Evolutionary conservation across 805 yeast genomes (phyloP), one percentile per base, ranked within the genome.

Genomic region (Cyberlindnera suaveolens): DNA sequence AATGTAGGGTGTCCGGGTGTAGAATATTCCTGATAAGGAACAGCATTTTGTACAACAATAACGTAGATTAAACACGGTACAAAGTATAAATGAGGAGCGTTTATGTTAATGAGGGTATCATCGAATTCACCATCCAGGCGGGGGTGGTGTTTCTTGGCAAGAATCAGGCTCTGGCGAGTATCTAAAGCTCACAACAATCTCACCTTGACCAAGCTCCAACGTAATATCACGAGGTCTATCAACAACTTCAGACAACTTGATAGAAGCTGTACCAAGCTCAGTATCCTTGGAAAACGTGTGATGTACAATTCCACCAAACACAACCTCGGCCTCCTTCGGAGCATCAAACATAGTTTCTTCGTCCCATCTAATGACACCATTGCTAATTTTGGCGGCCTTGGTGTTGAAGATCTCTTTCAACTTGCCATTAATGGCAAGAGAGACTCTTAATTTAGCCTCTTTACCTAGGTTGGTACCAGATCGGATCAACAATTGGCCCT

Each of bases 271-370:
- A 11, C 84, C 95, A 34, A 88, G 43, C 44, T 77, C 85, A 23
- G 68, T 66, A 51, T 77, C 82, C 56, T 82, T 80, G 32, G 95
- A 89, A 52, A 90, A 73, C 3, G 78, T 74, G 59, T 85, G 93
- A 56, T 77, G 84, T 30, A 80, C 78, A 34, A 77, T 69, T 23
- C 86, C 76, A 34, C 71, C 70, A 55, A 91, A 76, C 3, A 77
- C 66, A 34, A 90, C 55, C 42, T 68, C 72, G 4, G 82, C 80
- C 10, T 75, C 82, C 5, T 80, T 63, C 5, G 82, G 69, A 5
- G 91, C 81, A 55, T 75, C 79, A 67, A 90, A 85, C 5, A 80
- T 70, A 46, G 74, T 68, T 17, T 79, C 68, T 57, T 87, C 96
- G 46, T 78, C 72, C 78, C 83, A 81, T 43, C 61, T 66, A 39